Conservation (phyloP, 164 flowering plant species). For the Vitis labrusca region DNA sequence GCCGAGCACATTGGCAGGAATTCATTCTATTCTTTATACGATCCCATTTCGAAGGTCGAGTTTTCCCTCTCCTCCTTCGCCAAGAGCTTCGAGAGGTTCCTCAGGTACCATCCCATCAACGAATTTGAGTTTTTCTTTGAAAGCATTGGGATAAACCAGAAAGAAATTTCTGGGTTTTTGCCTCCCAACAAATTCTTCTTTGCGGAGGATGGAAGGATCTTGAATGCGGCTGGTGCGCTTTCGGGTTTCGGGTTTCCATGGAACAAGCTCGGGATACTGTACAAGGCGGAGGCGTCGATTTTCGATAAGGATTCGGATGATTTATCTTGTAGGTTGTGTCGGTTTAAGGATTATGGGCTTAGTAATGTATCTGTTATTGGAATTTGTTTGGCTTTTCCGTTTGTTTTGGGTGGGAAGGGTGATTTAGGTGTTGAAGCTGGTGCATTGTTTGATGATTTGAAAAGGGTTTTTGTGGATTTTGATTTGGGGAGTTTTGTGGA, state of each 20-base stretch:
- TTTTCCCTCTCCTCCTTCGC: conserved; percentile 31
- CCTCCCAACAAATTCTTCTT: conserved; percentile 47
- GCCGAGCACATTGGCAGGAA: conserved; percentile 65
- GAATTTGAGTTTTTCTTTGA: conserved; percentile 70
- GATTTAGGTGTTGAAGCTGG: conserved; percentile 27
- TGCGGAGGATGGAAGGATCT: conserved; percentile 30
- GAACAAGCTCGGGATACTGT: conserved; percentile 58
- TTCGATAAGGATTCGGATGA: conserved; percentile 29
- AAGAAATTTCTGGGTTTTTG: conserved; percentile 31
- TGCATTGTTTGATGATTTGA: conserved; percentile 50
- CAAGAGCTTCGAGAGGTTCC: conserved; percentile 32
- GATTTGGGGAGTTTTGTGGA: conserved; percentile 34
- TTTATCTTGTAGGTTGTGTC: conserved; percentile 29
- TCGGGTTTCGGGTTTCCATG: conserved; percentile 64
- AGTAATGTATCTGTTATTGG: conserved; percentile 36
- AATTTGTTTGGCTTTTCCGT: conserved; percentile 66
- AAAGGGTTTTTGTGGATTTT: conserved; percentile 45
- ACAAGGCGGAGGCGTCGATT: conserved; percentile 40
- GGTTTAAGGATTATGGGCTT: conserved; percentile 43
- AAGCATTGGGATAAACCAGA: conserved; percentile 54
- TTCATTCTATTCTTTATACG: conserved; percentile 36
- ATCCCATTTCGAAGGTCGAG: conserved; percentile 32
- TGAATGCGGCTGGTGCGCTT: conserved; percentile 42
- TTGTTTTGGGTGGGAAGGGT: conserved; percentile 33
- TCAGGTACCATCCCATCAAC: conserved; percentile 70